These are phyloP conservation scores for Wickerhamiella shivajii DNA, from an alignment of 805 yeast genomes.

Conservation along the genomic window DNA sequence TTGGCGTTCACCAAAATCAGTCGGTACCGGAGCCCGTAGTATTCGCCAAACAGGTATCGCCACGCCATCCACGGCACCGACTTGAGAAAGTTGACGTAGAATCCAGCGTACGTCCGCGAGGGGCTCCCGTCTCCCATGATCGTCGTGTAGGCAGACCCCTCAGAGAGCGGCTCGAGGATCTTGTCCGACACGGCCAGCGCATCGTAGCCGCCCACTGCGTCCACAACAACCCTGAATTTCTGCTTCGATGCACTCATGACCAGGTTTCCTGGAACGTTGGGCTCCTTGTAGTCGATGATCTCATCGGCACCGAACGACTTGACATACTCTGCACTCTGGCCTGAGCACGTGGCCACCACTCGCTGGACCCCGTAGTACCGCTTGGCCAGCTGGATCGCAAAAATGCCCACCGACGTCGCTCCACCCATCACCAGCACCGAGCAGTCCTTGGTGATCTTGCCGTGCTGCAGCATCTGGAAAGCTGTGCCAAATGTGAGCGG, in stretches of 20 bases:
- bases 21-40: constrained; percentile 21
- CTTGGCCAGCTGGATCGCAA: constrained; percentile 42
- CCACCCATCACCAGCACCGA: constrained; percentile 58
- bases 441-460: constrained; percentile 29
- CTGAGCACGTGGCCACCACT: constrained; percentile 45
- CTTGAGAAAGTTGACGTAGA: constrained; percentile 1
- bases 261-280: not conserved
- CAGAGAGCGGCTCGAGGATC: constrained; percentile 31
- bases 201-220: constrained; percentile 46
- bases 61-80: constrained; percentile 16
- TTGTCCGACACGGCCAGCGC: constrained; percentile 31
- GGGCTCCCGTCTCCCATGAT: constrained; percentile 39
- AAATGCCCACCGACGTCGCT: constrained; percentile 52
- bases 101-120: constrained; percentile 7
- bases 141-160: constrained; percentile 33
- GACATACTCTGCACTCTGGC: constrained; percentile 32
- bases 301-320: constrained; percentile 40
- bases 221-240: constrained; percentile 46
- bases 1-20: constrained; percentile 5
- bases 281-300: constrained; percentile 23
- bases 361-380: constrained; percentile 31
- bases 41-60: constrained; percentile 19
- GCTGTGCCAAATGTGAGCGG: constrained; percentile 59
- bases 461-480: constrained; percentile 26
- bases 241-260: not conserved